Base-by-base conservation (phyloP, 1,284 basidiomycete species). In the Leccinum fallax region DNA sequence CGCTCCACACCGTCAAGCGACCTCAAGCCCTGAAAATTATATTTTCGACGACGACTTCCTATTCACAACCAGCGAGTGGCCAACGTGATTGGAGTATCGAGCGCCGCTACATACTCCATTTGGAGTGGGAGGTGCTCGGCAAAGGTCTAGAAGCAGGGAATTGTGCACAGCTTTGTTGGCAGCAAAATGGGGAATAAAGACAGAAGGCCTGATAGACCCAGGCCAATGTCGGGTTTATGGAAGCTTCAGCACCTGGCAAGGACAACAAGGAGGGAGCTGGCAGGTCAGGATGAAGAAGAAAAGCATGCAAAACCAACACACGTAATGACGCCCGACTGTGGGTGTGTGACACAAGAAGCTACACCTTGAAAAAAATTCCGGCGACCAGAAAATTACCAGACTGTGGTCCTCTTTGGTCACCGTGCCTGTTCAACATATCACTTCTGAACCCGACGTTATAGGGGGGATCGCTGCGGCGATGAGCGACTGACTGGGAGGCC, bases 281-380 rank as follows among this genome's bases (percentile, higher is more conserved):
- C 83, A 83, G 16, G 86, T 87, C 57, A 90, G 83, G 68, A 89
- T 80, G 75, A 89, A 88, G 79, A 90, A 43, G 40, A 19, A 88
- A 9, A 85, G 82, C 86, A 90, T 89, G 46, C 87, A 82, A 66
- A 84, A 86, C 85, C 87, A 89, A 69, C 85, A 88, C 86, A 89
- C 89, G 67, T 67, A n/a, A 84, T 79, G 43, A 87, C 84, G 24
- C 85, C 86, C 76, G 78, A 81, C 59, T 81, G 81, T 26, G 70
- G 49, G 48, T 28, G 54, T 36, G 71, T 67, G 55, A 75, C 58
- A 19, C 40, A 54, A 34, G 46, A 67, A 51, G 24, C 46, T 89
- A 88, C 9, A 76, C 76, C 11, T 79, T 67, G 5, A 76, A 69
- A 80, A 84, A 36, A 36, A 15, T 7, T 36, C 36, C 36, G 36